Conservation (phyloP, 2,329 filamentous ascomycete genomes). For the Pleoardoris graminearum region DNA sequence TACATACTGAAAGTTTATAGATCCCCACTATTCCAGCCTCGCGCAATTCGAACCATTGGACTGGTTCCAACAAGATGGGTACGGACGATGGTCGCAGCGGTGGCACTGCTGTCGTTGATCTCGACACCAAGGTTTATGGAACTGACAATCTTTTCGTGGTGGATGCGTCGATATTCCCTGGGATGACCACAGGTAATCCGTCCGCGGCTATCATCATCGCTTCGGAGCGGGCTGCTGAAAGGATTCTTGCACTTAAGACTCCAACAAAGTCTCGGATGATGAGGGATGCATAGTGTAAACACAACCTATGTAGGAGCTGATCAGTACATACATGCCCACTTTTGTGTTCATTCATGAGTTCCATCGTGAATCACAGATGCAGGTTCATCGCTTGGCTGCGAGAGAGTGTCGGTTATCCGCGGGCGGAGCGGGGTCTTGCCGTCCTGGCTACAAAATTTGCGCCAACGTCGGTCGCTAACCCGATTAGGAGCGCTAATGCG, state of each 20-base stretch:
- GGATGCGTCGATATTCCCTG: conserved; percentile 50
- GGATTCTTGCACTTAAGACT: conserved; percentile 28
- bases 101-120: conserved; percentile 52
- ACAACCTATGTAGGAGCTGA: background rate
- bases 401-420: background rate
- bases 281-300: background rate
- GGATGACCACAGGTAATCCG: conserved; percentile 39
- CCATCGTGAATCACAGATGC: too few species aligned
- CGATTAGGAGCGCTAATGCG: background rate
- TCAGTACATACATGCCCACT: too few species aligned
- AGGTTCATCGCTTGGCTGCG: background rate
- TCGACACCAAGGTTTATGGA: conserved; percentile 51
- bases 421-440: background rate
- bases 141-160: conserved; percentile 49
- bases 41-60: conserved; percentile 48
- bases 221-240: conserved; percentile 33
- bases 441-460: background rate
- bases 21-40: conserved; percentile 29
- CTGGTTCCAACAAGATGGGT: conserved; percentile 58
- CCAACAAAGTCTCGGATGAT: background rate
- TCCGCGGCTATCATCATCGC: conserved; percentile 31
- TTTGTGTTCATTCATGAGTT: too few species aligned
- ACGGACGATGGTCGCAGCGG: conserved; percentile 38
- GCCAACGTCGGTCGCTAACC: background rate
- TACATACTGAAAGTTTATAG: conserved; percentile 8